Base-by-base conservation (phyloP, 805 yeast genomes). In the Teunomyces pallodes region DNA sequence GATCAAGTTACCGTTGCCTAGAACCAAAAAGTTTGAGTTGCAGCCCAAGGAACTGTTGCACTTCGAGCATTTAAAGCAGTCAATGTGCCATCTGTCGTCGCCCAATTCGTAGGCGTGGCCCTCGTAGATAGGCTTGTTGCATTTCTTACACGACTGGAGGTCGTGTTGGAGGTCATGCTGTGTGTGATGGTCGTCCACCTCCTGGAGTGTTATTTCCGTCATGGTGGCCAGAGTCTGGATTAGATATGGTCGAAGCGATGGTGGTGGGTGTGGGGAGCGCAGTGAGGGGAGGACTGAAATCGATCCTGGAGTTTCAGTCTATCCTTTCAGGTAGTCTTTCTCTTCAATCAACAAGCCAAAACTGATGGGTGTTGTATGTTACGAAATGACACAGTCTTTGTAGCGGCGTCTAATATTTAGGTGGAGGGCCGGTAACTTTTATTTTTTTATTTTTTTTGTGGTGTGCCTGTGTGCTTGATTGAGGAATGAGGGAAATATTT, bases 41-140 rank as follows among this genome's bases (percentile, higher is more conserved):
- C 95, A 87, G 24, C 96, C 96, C 47, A 94, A 71, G 32, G 84
- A 79, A 56, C 81, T 78, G 32, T 79, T 74, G 66, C 99, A 94
- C 56, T 86, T 86, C 46, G 95, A 86, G 67, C 99, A 94, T 42
- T 83, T 77, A 69, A 94, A 94, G 68, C 99, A 94, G 53, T 86
- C 80, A 48, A 90, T 86, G 65, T 94, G 99, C 99, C 99, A 94
- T 54, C 96, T 81, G 62, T 90, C 92, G 43, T 87, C 95, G 20
- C 96, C 96, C 43, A 92, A 74, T 64, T 92, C 98, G 63, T 90
- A 94, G 2, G 98, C 98, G 54, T 91, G 95, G 29, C 97, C 97
- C 59, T 89, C 96, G 14, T 80, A 79, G 43, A 92, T 87, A 26
- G 85, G 64, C 14, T 54, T 54, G 48, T 58, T 57, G 53, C 78